Percentiles rank a stretch among this genome's conserved stretches.
These are phyloP conservation scores for Dactylella cylindrospora DNA, from an alignment of 2,329 filamentous ascomycete species.

Conservation along the genomic window DNA sequence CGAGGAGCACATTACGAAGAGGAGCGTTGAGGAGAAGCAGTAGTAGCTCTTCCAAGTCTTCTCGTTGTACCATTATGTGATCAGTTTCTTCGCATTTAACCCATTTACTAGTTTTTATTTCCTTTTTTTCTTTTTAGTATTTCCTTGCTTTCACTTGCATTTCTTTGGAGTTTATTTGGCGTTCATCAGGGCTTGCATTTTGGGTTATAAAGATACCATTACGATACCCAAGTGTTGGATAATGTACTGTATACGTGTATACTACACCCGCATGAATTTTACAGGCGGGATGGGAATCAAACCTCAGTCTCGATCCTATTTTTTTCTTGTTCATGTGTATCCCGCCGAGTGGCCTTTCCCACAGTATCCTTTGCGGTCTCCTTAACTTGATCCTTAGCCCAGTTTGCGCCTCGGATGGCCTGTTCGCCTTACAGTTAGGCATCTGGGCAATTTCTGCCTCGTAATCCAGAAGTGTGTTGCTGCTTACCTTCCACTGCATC, in stretches of 20 bases:
- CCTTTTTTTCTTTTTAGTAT: background rate
- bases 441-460: background rate
- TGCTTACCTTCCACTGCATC: conserved; percentile 67
- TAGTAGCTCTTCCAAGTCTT: background rate
- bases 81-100: background rate
- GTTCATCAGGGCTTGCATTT: background rate
- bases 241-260: too few relatives aligned
- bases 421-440: conserved; percentile 57
- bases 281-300: conserved; percentile 53
- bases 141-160: background rate
- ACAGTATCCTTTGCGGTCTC: conserved; percentile 56
- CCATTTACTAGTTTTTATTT: background rate
- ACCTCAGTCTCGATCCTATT: conserved; percentile 69
- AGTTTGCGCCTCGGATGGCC: conserved; percentile 60
- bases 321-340: conserved; percentile 63
- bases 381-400: conserved; percentile 63
- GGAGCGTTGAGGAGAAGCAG: background rate
- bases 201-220: background rate
- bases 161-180: conserved; percentile 2
- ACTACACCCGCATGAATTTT: too few relatives aligned
- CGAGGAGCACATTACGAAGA: background rate
- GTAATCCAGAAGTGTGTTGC: background rate
- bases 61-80: conserved; percentile 19
- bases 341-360: conserved; percentile 50
- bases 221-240: conserved; percentile 2